Evolutionary conservation across 2,329 filamentous ascomycete genomes (phyloP).

Genomic region (Trichoderma breve): DNA sequence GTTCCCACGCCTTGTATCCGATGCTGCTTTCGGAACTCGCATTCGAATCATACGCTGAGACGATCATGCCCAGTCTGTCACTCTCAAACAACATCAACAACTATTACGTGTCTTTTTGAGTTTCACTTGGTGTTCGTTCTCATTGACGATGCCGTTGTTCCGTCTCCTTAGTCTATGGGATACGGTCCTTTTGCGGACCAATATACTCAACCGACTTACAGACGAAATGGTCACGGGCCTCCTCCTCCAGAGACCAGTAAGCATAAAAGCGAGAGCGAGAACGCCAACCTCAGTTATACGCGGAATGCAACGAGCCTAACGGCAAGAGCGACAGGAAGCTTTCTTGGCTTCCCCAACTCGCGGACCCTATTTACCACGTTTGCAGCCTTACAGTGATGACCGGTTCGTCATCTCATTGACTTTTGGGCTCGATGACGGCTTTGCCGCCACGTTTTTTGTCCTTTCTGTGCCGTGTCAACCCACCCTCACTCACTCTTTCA

Average conservation of each 20-base stretch:
- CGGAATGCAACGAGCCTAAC: not conserved
- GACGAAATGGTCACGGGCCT: not conserved
- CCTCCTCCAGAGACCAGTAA: not conserved
- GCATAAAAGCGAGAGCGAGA: not conserved
- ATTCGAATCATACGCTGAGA: not conserved
- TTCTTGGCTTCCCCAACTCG: not conserved
- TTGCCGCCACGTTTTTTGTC: slow-evolving; percentile 1
- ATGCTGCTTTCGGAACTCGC: not conserved
- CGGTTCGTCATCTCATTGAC: not conserved
- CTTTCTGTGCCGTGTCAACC: not conserved
- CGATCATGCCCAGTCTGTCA: not conserved
- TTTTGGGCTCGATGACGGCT: not conserved
- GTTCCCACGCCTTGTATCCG: not conserved
- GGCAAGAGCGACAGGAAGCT: slow-evolving; percentile 2
- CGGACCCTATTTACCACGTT: not conserved
- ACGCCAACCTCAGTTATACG: not conserved
- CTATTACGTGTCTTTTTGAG: not conserved
- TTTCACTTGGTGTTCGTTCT: not conserved
- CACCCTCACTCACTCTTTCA: not conserved
- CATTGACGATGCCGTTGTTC: not conserved
- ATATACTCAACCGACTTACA: not conserved
- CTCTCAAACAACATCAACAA: not conserved
- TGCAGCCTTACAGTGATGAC: not conserved
- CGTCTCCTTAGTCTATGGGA: not conserved
- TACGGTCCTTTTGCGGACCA: slow-evolving; percentile 13